Conservation (phyloP, 225 moss, liverwort and hornwort species). For the Ulota crispa region DNA sequence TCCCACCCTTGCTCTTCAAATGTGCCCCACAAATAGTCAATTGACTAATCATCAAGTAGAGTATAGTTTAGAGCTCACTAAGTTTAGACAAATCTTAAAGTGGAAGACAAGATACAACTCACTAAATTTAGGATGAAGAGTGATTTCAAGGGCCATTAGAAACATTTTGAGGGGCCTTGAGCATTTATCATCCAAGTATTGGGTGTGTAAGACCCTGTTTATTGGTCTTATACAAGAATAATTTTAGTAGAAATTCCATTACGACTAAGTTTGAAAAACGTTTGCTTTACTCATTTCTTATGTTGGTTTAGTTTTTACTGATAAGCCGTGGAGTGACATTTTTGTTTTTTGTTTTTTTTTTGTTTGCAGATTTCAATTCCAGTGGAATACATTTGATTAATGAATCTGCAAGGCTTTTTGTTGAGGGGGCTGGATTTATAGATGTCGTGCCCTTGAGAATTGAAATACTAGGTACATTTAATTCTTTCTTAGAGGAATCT, state of each 20-base stretch:
- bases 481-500: constrained; percentile 26
- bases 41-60: too few species aligned
- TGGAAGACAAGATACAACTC: too few species aligned
- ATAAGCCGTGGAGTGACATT: neutral
- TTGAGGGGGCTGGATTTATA: constrained; percentile 22
- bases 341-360: neutral
- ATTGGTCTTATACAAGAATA: neutral
- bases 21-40: too few species aligned
- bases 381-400: constrained; percentile 33
- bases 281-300: neutral
- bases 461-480: constrained; percentile 24
- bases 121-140: too few species aligned
- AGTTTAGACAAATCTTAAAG: too few species aligned
- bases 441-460: constrained; percentile 16
- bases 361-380: constrained; percentile 32
- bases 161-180: too few species aligned
- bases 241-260: neutral
- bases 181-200: too few species aligned
- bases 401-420: constrained; percentile 29
- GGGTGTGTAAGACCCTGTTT: too few species aligned
- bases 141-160: too few species aligned
- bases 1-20: too few species aligned
- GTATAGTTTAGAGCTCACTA: too few species aligned
- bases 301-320: neutral
- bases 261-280: neutral